phyloP scores from a whole-genome alignment of 1,284 basidiomycete genomes.

The Tetrapyrgos nigripes region DNA sequence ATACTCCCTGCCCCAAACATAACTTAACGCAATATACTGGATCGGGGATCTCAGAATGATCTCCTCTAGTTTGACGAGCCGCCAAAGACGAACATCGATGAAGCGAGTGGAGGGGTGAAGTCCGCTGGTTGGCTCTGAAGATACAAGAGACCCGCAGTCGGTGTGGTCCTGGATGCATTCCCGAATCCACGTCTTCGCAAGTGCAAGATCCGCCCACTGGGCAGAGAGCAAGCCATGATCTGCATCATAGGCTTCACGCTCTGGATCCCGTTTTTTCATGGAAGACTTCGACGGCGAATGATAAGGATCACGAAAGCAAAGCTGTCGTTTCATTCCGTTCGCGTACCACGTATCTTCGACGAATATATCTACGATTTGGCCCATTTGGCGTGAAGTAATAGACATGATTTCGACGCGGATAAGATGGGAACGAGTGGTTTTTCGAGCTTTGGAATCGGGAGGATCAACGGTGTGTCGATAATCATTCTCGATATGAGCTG shows the following conservation, averaged over 20 bases:
- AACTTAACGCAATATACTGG: not conserved
- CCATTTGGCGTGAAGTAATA: not conserved
- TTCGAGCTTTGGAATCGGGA: not conserved
- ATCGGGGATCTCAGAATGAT: not conserved
- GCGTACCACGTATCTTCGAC: not conserved
- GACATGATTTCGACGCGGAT: not conserved
- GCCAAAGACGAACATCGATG: too few species aligned
- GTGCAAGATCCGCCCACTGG: not conserved
- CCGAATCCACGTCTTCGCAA: too few species aligned
- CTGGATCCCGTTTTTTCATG: too few species aligned
- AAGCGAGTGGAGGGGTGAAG: too few species aligned
- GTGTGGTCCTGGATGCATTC: too few species aligned
- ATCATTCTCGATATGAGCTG: not conserved
- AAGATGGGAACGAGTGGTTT: not conserved
- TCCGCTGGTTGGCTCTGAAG: too few species aligned
- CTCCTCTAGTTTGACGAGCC: too few species aligned
- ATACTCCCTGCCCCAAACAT: not conserved
- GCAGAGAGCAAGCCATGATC: not conserved
- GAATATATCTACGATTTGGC: not conserved
- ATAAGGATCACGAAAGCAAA: not conserved
- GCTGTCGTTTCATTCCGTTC: not conserved
- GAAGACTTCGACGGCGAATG: too few species aligned
- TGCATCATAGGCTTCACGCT: not conserved
- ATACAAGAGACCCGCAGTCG: too few species aligned
- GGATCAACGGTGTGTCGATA: not conserved